Evolutionary conservation across 2,329 filamentous ascomycete species (phyloP), one percentile per base, ranked within the genome.

Genomic region (Talaromyces sp.): DNA sequence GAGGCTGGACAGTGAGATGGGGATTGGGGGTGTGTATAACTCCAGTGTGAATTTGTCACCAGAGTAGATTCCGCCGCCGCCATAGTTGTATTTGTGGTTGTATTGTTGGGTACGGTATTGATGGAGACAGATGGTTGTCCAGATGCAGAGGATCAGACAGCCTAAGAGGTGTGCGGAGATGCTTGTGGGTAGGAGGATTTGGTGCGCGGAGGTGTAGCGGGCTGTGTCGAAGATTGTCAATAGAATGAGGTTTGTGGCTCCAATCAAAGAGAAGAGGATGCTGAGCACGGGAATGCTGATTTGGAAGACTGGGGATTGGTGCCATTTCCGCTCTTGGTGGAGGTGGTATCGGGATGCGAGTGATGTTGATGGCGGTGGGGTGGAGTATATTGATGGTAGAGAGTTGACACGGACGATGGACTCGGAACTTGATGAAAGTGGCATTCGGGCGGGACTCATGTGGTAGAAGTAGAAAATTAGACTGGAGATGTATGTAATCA

Each of bases 181-280:
- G 35, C 64, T 66, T 6, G 45, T 58, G 1, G 64, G 60, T 0
- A 66, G 60, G 14, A 66, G 52, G 3, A 41, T 7, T 19, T 58
- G 50, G 33, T 66, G 64, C 6, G 54, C 45, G 3, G 33, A 31
- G 0, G 41, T 37, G 52, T 62, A 62, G 4, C 64, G 59, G 2
- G 64, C 64, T 1, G 64, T 66, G 45, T 66, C 64, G 27, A 66
- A 66, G 59, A 66, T 59, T 27, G 64, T 66, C 3, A 66, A 22
- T 5, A 66, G 64, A 13, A 66, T 50, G n/a, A 66, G 50, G 16
- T 49, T 52, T 3, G 45, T 45, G 13, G 64, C 64, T 4, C 64
- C 64, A 24, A 62, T 37, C 3, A 66, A 11, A 1, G 64, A 62
- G 43, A 66, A 62, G 13, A 66, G 19, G 11, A 62, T 52, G 13